Evolutionary conservation across 805 yeast species (phyloP).

Genomic region (Saturnispora saitoi): DNA sequence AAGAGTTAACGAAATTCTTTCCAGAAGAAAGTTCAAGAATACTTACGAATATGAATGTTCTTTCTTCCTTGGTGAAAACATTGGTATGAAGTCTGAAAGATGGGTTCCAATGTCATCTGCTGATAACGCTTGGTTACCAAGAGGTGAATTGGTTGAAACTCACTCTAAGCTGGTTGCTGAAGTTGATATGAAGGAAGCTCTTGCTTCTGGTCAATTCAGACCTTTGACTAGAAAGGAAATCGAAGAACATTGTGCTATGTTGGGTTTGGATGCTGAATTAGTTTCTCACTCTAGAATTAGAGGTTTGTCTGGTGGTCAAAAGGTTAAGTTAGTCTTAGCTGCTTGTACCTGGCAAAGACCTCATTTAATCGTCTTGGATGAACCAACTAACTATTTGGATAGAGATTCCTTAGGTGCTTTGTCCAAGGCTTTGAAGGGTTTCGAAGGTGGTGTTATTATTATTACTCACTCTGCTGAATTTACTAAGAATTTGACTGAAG

Average conservation of each 20-base stretch:
- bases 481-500: conserved; percentile 98
- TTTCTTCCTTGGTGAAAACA: conserved; percentile 95
- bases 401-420: conserved; percentile 99
- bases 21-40: conserved; percentile 99
- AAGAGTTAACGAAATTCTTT: conserved; percentile 87
- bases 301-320: conserved; percentile 99
- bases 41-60: conserved; percentile 99
- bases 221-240: conserved; percentile 99
- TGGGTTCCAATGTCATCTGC: conserved; percentile 99
- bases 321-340: conserved; percentile 98
- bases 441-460: conserved; percentile 99
- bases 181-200: conserved; percentile 99
- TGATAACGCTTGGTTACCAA: conserved; percentile 99
- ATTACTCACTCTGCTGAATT: conserved; percentile 99
- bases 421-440: conserved; percentile 96
- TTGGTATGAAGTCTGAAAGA: conserved; percentile 98
- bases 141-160: conserved; percentile 95
- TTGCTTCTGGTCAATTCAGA: conserved; percentile 99
- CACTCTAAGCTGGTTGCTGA: conserved; percentile 99
- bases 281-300: conserved; percentile 99
- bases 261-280: conserved; percentile 98
- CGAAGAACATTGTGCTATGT: conserved; percentile 96
- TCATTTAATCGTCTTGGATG: conserved; percentile 97
- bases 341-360: conserved; percentile 99
- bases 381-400: conserved; percentile 98